These are phyloP conservation scores for Phytophthora agathidicida DNA, from an alignment of 352 stramenopile genomes.

Conservation along the genomic window DNA sequence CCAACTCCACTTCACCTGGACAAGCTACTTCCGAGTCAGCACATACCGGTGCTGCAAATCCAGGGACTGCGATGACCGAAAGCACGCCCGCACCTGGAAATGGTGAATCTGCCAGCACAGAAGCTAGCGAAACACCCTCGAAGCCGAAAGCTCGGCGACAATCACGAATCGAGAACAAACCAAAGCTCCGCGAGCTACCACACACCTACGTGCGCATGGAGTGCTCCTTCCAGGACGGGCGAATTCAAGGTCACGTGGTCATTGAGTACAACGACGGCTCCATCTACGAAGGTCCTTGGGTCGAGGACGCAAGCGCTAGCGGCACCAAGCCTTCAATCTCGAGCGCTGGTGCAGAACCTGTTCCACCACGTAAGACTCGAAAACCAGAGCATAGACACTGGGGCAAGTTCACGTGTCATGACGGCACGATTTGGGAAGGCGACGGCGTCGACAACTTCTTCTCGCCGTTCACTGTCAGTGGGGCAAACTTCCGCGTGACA, in stretches of 20 bases:
- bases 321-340: conserved; percentile 52
- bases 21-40: conserved; percentile 26
- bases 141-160: conserved; percentile 10
- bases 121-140: not conserved
- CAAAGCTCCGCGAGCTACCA: conserved; percentile 44
- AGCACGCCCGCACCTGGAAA: not conserved
- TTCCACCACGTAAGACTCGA: conserved; percentile 62
- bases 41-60: not conserved
- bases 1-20: conserved; percentile 13
- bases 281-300: conserved; percentile 81
- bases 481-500: conserved; percentile 61
- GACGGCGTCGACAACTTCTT: conserved; percentile 87
- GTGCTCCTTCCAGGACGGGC: conserved; percentile 72
- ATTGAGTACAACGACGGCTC: conserved; percentile 85
- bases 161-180: conserved; percentile 9
- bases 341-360: conserved; percentile 14
- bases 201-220: conserved; percentile 78
- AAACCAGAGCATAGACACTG: conserved; percentile 48
- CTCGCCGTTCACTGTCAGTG: conserved; percentile 70
- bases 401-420: conserved; percentile 76
- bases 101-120: not conserved
- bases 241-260: conserved; percentile 62
- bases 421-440: conserved; percentile 78
- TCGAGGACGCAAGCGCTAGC: conserved; percentile 53
- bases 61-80: not conserved